Evolutionary conservation across 2,329 filamentous ascomycete species (phyloP).

Genomic region (Paraphoma sp.): DNA sequence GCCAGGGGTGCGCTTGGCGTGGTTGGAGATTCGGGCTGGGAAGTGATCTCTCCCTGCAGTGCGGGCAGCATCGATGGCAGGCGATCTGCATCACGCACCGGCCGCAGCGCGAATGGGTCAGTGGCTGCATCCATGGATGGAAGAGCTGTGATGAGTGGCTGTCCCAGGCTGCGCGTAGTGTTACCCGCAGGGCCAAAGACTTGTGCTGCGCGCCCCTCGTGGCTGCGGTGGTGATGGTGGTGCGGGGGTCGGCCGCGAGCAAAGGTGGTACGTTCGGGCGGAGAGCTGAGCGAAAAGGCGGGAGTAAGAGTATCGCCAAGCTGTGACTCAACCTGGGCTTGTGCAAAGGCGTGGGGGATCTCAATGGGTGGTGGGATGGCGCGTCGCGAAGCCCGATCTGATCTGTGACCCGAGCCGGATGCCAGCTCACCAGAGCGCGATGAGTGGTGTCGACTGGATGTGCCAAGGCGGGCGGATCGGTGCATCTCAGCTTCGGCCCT

Average conservation of each 20-base stretch:
- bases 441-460: slow-evolving; percentile 49
- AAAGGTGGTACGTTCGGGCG: slow-evolving; percentile 73
- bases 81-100: slow-evolving; percentile 84
- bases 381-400: slow-evolving; percentile 62
- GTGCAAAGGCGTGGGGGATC: slow-evolving; percentile 65
- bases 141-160: slow-evolving; percentile 71
- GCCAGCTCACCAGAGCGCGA: slow-evolving; percentile 48
- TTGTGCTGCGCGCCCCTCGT: slow-evolving; percentile 52
- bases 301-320: slow-evolving; percentile 67
- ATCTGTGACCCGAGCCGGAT: slow-evolving; percentile 48
- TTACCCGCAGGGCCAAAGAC: slow-evolving; percentile 35
- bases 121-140: slow-evolving; percentile 68
- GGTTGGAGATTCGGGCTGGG: slow-evolving; percentile 79
- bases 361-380: slow-evolving; percentile 87
- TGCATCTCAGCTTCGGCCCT: slow-evolving; percentile 83
- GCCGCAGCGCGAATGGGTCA: slow-evolving; percentile 76
- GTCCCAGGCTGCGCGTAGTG: slow-evolving; percentile 58
- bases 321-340: slow-evolving; percentile 54
- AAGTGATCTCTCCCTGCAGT: slow-evolving; percentile 70
- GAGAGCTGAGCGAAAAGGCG: slow-evolving; percentile 71
- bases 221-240: slow-evolving; percentile 55
- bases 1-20: slow-evolving; percentile 46
- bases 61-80: slow-evolving; percentile 84
- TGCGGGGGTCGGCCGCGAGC: slow-evolving; percentile 62
- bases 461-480: slow-evolving; percentile 56